Evolutionary conservation across 257 asterid genomes (phyloP), one percentile per base, ranked within the genome.

Genomic region (Nicotiana tabacum): DNA sequence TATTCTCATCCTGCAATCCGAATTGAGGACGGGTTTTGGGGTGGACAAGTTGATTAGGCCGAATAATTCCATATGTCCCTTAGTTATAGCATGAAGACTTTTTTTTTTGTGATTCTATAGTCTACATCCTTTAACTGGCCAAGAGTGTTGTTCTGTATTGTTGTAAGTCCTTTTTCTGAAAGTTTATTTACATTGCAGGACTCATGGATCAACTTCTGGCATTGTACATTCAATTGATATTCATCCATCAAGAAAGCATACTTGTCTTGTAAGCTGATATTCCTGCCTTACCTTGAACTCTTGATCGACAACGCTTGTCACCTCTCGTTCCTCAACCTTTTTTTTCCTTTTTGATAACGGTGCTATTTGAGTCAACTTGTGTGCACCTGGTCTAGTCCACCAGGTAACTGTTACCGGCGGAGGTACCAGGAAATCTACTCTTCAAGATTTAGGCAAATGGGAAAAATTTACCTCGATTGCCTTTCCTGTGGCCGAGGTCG

Each of bases 211-310:
- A 57, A 86, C 90, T 72, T 89, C 97, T 29, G 97, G 99, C 76
- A 84, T 92, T 84, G 92, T 94, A 33, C 97, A 95, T 87, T 92
- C 97, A 67, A 83, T 95, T 69, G 99, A 95, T 86, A 91, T 95
- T 79, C 98, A 94, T 86, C 91, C 93, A 80, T 92, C 99, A 67
- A 90, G 98, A 77, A 95, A 95, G 87, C 92, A 95, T 89, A 90
- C 96, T 32, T 94, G 99, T 89, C 91, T 95, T 86, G 99, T 95
- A 89, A 91, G 98, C 78, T 84, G 64, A 18, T 66, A 46, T 32
- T 81, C 16, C 9, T 51, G 64, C 43, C 80, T 76, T 29, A 2
- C 3, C 8, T 72, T 16, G 12, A 24, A 51, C 64, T 74, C 62
- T 46, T 74, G 9, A 76, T 29, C 53, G 56, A 76, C 37, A 27